A percentile compares a stretch with the other conserved stretches of the same genome.
These are phyloP conservation scores for Silene latifolia DNA, from an alignment of 148 eudicot genomes.

Conservation along the genomic window DNA sequence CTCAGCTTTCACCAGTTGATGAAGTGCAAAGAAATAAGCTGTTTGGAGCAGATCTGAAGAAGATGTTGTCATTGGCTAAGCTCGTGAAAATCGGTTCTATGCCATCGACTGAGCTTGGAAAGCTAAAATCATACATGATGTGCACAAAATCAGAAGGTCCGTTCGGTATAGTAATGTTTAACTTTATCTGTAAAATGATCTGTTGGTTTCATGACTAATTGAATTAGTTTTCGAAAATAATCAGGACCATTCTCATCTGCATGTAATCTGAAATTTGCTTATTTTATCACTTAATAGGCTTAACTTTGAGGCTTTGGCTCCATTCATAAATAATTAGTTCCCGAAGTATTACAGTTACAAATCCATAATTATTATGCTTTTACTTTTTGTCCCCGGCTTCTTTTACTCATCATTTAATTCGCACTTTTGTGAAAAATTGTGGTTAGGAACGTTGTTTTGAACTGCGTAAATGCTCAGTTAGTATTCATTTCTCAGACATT, in stretches of 20 bases:
- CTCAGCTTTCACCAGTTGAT: slow-evolving; percentile 55
- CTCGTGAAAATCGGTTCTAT: slow-evolving; percentile 61
- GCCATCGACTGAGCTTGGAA: slow-evolving; percentile 62
- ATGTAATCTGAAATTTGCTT: not conserved
- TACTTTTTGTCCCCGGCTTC: not conserved
- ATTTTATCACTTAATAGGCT: not conserved
- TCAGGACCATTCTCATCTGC: not conserved
- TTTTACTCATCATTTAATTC: not conserved
- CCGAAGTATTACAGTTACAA: not conserved
- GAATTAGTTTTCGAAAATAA: slow-evolving; percentile 1
- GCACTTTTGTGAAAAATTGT: not conserved
- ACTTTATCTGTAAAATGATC: not conserved
- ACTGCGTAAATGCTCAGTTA: not conserved
- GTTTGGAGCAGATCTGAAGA: slow-evolving; percentile 40
- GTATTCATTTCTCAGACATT: not conserved
- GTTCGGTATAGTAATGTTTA: not conserved
- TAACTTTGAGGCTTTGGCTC: not conserved
- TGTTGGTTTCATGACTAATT: not conserved
- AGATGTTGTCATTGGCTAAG: slow-evolving; percentile 46
- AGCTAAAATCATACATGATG: slow-evolving; percentile 54
- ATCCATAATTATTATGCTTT: not conserved
- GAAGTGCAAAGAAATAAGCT: slow-evolving; percentile 31
- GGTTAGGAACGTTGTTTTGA: not conserved
- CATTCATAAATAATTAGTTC: not conserved
- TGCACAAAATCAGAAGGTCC: slow-evolving; percentile 59